phyloP scores from a whole-genome alignment of 345 rosid genomes.

The Sapria himalayana region DNA sequence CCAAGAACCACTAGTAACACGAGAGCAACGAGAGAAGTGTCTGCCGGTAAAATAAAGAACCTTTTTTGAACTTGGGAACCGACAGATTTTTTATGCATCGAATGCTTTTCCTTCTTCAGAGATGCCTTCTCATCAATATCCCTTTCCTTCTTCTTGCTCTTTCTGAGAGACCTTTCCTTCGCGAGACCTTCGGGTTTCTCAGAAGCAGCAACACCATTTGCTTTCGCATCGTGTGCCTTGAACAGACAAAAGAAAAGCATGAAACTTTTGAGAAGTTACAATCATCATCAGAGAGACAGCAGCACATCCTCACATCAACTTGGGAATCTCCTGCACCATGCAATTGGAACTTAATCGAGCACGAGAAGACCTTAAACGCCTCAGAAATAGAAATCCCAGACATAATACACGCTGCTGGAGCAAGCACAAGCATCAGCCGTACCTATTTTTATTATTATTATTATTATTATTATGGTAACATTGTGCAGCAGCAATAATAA shows the following conservation, averaged over 20 bases:
- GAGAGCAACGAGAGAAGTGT: constrained; percentile 57
- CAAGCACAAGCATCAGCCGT: constrained; percentile 96
- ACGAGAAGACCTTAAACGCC: constrained; percentile 77
- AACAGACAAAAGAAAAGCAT: constrained; percentile 15
- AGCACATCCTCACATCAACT: constrained; percentile 32
- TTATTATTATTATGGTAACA: constrained; percentile 10
- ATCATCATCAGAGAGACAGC: constrained; percentile 5
- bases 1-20: constrained; percentile 75
- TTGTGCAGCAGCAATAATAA: background rate
- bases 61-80: constrained; percentile 34
- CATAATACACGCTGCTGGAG: constrained; percentile 98
- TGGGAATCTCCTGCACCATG: constrained; percentile 24
- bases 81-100: constrained; percentile 22
- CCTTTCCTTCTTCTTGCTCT: constrained; percentile 53
- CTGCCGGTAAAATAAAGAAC: constrained; percentile 74
- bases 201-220: constrained; percentile 14
- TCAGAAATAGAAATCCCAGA: constrained; percentile 98
- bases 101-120: constrained; percentile 21
- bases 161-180: constrained; percentile 39
- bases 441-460: no score
- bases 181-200: constrained; percentile 26
- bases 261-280: constrained; percentile 6
- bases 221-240: constrained; percentile 48
- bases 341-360: constrained; percentile 79
- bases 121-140: constrained; percentile 14